Conservation (phyloP, 495 filamentous ascomycete genomes). For the Pyrenula massariospora region DNA sequence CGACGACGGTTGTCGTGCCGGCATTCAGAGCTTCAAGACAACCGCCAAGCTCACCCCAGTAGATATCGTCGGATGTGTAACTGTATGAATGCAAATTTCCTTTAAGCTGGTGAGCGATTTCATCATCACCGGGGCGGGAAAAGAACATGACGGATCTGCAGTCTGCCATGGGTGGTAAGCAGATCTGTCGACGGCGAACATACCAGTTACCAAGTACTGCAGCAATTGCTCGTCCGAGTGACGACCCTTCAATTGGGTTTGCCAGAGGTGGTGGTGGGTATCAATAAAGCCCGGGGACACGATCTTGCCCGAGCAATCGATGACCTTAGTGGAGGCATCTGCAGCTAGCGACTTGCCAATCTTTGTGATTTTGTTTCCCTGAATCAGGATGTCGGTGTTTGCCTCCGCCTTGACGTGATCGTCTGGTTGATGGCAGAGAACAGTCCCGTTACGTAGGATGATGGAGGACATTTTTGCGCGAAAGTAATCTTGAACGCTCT, state of each 20-base stretch:
- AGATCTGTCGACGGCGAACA: too few species aligned
- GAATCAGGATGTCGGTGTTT: slow-evolving; percentile 14
- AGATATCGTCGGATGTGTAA: slow-evolving; percentile 35
- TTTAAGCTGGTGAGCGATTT: slow-evolving; percentile 3
- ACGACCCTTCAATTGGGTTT: slow-evolving; percentile 33
- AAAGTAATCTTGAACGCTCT: too few species aligned
- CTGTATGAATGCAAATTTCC: slow-evolving; percentile 20
- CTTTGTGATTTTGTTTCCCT: slow-evolving; percentile 16
- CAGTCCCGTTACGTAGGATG: background rate
- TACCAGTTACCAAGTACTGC: slow-evolving; percentile 28
- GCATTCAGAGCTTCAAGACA: slow-evolving; percentile 38
- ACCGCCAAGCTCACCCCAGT: slow-evolving; percentile 41
- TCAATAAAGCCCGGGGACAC: slow-evolving; percentile 48
- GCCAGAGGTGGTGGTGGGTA: slow-evolving; percentile 49
- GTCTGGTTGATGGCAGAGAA: background rate
- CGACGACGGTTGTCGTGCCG: slow-evolving; percentile 46
- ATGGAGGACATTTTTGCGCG: background rate
- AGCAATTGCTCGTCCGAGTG: slow-evolving; percentile 25
- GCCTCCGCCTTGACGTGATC: background rate
- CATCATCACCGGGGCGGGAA: too few species aligned
- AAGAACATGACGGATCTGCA: too few species aligned
- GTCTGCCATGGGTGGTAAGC: too few species aligned
- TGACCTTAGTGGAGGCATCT: slow-evolving; percentile 13
- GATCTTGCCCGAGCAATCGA: slow-evolving; percentile 44
- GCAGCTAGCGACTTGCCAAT: slow-evolving; percentile 10